Evolutionary conservation across 192 early-diverging fungal genomes (phyloP).

Genomic region (Phycomyces blakesleeanus): DNA sequence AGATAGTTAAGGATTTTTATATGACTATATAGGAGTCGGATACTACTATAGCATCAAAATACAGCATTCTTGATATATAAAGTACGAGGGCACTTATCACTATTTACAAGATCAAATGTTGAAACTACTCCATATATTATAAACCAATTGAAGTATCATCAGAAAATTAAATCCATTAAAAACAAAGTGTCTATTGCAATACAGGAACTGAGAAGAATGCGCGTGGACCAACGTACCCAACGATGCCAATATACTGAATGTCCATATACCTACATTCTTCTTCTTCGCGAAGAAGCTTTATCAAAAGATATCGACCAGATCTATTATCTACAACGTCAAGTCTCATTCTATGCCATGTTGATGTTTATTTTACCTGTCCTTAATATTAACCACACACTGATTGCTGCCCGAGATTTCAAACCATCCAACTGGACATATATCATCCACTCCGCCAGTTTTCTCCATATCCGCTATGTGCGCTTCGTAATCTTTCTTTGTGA

Average conservation of each 20-base stretch:
- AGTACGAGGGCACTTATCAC: too few species aligned
- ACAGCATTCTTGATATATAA: too few species aligned
- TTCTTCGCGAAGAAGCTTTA: conserved; percentile 9
- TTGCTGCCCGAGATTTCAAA: neutral
- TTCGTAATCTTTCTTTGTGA: conserved; percentile 14
- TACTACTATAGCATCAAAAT: too few species aligned
- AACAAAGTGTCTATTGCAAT: neutral
- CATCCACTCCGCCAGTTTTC: neutral
- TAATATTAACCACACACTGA: neutral
- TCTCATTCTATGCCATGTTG: neutral
- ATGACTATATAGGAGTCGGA: too few species aligned
- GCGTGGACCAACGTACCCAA: conserved; percentile 12
- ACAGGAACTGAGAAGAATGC: neutral
- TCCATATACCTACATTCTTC: neutral
- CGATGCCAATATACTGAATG: conserved; percentile 8
- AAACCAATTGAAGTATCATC: neutral
- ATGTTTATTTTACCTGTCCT: conserved; percentile 9
- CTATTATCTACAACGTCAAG: neutral
- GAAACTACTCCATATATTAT: neutral
- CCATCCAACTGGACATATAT: conserved; percentile 2
- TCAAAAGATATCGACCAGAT: conserved; percentile 7
- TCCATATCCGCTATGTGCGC: neutral
- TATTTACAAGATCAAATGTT: too few species aligned
- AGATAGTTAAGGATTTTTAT: too few species aligned
- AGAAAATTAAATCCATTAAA: neutral